These are phyloP conservation scores for Punctularia strigosozonata DNA, from an alignment of 768 basidiomycete genomes.

Conservation along the genomic window DNA sequence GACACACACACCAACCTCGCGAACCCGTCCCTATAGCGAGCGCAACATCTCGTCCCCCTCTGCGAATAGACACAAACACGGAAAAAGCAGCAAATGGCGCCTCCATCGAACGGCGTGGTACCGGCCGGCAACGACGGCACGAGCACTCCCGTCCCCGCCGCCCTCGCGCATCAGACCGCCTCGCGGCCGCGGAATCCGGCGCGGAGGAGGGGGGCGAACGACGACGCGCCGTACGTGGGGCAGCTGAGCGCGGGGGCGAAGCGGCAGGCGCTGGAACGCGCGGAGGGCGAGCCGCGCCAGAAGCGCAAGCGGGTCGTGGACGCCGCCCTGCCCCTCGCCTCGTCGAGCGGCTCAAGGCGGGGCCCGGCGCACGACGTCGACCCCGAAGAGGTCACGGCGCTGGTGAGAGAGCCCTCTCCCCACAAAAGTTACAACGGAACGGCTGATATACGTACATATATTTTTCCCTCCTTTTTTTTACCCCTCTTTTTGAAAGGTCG, in stretches of 20 bases:
- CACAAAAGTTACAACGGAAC: conserved; percentile 12
- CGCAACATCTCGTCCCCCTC: too few species aligned
- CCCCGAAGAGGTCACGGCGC: too few species aligned
- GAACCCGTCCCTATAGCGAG: too few species aligned
- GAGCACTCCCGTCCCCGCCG: background rate
- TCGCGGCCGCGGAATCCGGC: background rate
- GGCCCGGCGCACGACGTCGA: conserved; percentile 25
- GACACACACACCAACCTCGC: background rate
- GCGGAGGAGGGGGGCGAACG: background rate
- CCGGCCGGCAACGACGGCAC: background rate
- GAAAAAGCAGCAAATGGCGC: background rate
- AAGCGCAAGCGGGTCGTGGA: conserved; percentile 60
- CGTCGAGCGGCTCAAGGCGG: conserved; percentile 14
- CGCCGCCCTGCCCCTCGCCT: conserved; percentile 10
- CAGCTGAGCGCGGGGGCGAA: conserved; percentile 30
- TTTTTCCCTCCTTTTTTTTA: background rate
- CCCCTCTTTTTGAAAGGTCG: conserved; percentile 35
- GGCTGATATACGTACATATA: conserved; percentile 3
- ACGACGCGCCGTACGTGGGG: background rate
- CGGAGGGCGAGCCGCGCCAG: conserved; percentile 61
- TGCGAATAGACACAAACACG: background rate
- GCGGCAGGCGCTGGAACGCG: conserved; percentile 53
- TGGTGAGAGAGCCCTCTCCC: conserved; percentile 15
- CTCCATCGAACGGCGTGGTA: background rate
- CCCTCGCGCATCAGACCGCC: background rate